Conservation (phyloP, 73 alveolate genomes). For the Halteria grandinella region DNA sequence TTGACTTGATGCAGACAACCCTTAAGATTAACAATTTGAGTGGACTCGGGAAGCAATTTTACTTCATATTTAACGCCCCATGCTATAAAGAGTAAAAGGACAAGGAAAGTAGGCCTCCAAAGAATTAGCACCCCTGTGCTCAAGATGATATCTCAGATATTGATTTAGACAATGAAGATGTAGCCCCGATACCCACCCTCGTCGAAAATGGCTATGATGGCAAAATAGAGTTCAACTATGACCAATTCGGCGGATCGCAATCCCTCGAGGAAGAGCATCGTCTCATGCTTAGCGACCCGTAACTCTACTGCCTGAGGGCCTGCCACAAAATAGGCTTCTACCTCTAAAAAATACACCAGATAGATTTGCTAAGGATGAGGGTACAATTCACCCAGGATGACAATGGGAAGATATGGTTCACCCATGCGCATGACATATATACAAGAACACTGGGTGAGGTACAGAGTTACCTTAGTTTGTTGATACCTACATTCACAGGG, state of each 20-base stretch:
- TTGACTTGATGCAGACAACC: slow-evolving; percentile 32
- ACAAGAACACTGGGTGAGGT: too few species aligned
- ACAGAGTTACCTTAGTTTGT: too few species aligned
- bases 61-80: slow-evolving; percentile 32
- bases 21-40: slow-evolving; percentile 23
- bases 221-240: slow-evolving; percentile 23
- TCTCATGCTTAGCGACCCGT: slow-evolving; percentile 10
- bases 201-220: slow-evolving; percentile 14
- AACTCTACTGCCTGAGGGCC: slow-evolving; percentile 41
- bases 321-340: slow-evolving; percentile 49
- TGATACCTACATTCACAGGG: too few species aligned
- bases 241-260: slow-evolving; percentile 22
- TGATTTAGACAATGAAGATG: neutral
- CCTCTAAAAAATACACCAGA: slow-evolving; percentile 28
- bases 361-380: slow-evolving; percentile 42
- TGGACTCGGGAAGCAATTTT: slow-evolving; percentile 51
- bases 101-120: neutral
- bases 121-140: too few species aligned
- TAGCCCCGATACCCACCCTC: neutral
- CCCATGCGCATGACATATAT: slow-evolving; percentile 34
- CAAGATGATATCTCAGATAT: too few species aligned
- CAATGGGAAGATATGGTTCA: slow-evolving; percentile 52
- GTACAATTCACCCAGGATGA: slow-evolving; percentile 50
- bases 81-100: slow-evolving; percentile 14
- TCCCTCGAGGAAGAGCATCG: neutral